A percentile compares a stretch with the other conserved stretches of the same genome.
phyloP scores from a whole-genome alignment of 345 rosid species.

The Litchi chinensis region DNA sequence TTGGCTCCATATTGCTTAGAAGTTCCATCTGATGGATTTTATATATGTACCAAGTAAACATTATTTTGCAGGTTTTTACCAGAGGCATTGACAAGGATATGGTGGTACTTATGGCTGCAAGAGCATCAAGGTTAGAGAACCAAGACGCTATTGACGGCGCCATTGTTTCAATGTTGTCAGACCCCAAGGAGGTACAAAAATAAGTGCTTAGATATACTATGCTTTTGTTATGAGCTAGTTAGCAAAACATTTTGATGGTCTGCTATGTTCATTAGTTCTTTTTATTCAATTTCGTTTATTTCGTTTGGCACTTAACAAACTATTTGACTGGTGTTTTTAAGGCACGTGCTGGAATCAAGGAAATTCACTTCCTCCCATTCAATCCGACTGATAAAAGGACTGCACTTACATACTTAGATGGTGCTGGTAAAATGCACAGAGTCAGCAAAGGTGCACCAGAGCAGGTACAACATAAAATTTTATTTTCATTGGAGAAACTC shows the following conservation, averaged over 20 bases:
- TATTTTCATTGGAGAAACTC: neutral
- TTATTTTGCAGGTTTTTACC: slow-evolving; percentile 32
- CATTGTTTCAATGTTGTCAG: slow-evolving; percentile 40
- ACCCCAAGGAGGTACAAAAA: slow-evolving; percentile 40
- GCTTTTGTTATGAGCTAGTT: too few relatives aligned
- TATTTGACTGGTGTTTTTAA: slow-evolving; percentile 8
- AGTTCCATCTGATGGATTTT: neutral
- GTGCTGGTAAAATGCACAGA: slow-evolving; percentile 51
- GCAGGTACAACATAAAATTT: slow-evolving; percentile 35
- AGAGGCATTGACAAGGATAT: slow-evolving; percentile 36
- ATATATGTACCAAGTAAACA: too few relatives aligned
- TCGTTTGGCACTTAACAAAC: neutral
- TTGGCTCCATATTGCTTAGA: neutral
- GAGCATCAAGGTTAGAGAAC: slow-evolving; percentile 47
- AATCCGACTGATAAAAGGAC: slow-evolving; percentile 48
- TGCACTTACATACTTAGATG: slow-evolving; percentile 40
- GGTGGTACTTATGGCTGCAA: slow-evolving; percentile 44
- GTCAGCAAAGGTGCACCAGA: slow-evolving; percentile 73
- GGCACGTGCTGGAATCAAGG: slow-evolving; percentile 42
- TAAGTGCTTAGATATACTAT: neutral
- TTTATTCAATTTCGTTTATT: too few relatives aligned
- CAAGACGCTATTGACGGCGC: slow-evolving; percentile 44
- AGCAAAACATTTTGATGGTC: too few relatives aligned
- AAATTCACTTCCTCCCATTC: slow-evolving; percentile 46
- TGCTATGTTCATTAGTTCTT: too few relatives aligned